These are phyloP conservation scores for Lichenothelia convexa DNA, from an alignment of 495 filamentous ascomycete genomes.

Conservation along the genomic window DNA sequence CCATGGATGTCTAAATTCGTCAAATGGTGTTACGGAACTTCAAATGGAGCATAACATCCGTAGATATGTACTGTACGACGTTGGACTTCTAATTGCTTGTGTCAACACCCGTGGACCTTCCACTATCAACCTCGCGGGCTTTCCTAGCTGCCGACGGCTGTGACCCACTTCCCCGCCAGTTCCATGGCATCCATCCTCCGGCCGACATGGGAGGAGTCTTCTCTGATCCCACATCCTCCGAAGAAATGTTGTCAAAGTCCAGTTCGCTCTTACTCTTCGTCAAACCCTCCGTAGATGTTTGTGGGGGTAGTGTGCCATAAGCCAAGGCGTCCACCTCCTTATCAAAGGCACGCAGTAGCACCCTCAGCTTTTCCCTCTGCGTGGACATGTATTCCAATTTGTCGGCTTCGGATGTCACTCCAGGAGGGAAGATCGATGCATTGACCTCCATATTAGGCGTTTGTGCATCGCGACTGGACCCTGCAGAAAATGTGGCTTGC, in stretches of 20 bases:
- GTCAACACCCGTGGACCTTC: too few relatives aligned
- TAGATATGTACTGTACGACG: too few relatives aligned
- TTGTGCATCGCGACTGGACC: slow-evolving; percentile 29
- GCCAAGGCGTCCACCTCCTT: slow-evolving; percentile 41
- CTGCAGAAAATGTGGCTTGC: slow-evolving; percentile 24
- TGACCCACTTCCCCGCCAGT: too few relatives aligned
- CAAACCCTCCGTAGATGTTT: slow-evolving; percentile 29
- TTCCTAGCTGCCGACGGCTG: too few relatives aligned
- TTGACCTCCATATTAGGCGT: slow-evolving; percentile 36
- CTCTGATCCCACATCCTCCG: slow-evolving; percentile 36
- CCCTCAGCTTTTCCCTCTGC: slow-evolving; percentile 53
- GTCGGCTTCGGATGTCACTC: slow-evolving; percentile 39
- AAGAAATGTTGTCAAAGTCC: slow-evolving; percentile 70
- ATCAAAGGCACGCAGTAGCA: slow-evolving; percentile 55
- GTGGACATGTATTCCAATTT: slow-evolving; percentile 50
- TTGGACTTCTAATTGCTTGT: too few relatives aligned
- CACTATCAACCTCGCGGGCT: too few relatives aligned
- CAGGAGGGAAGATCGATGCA: slow-evolving; percentile 46
- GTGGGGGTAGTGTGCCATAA: slow-evolving; percentile 9
- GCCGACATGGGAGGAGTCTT: too few relatives aligned
- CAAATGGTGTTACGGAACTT: too few relatives aligned
- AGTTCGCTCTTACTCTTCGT: slow-evolving; percentile 55
- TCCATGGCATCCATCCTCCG: too few relatives aligned
- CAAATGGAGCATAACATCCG: too few relatives aligned
- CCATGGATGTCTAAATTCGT: too few relatives aligned